Evolutionary conservation across 345 rosid genomes (phyloP).

Genomic region (Lepidium sativum): DNA sequence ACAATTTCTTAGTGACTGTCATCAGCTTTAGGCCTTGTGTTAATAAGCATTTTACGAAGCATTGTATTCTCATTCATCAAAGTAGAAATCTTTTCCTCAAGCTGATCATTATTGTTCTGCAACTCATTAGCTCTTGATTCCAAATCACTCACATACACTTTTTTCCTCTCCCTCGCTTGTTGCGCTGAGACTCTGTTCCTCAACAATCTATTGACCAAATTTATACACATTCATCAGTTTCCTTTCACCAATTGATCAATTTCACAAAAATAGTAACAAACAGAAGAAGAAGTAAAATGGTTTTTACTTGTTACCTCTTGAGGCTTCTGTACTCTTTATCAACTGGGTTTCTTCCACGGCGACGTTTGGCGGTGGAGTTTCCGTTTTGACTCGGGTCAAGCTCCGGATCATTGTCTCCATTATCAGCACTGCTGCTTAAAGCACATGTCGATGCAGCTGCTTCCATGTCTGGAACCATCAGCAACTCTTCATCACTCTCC

Average conservation of each 20-base stretch:
- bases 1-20: slow-evolving; percentile 23
- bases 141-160: slow-evolving; percentile 55
- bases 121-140: slow-evolving; percentile 47
- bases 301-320: slow-evolving; percentile 37
- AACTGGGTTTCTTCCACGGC: slow-evolving; percentile 45
- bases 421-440: slow-evolving; percentile 10
- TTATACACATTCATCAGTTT: no score
- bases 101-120: slow-evolving; percentile 44
- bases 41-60: slow-evolving; percentile 66
- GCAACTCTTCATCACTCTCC: slow-evolving; percentile 64
- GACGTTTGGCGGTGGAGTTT: slow-evolving; percentile 26
- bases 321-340: slow-evolving; percentile 67
- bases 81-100: slow-evolving; percentile 64
- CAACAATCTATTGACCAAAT: slow-evolving; percentile 33
- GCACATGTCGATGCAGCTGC: slow-evolving; percentile 21
- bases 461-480: slow-evolving; percentile 65
- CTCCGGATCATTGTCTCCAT: not conserved
- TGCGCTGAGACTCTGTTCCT: slow-evolving; percentile 81
- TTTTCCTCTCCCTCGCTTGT: slow-evolving; percentile 82
- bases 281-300: no score
- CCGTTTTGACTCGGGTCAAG: slow-evolving; percentile 14
- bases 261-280: not conserved
- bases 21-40: slow-evolving; percentile 60
- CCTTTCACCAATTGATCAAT: no score
- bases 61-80: slow-evolving; percentile 54